Conservation (phyloP, 306 rosid genomes). For the Inga laurina region DNA sequence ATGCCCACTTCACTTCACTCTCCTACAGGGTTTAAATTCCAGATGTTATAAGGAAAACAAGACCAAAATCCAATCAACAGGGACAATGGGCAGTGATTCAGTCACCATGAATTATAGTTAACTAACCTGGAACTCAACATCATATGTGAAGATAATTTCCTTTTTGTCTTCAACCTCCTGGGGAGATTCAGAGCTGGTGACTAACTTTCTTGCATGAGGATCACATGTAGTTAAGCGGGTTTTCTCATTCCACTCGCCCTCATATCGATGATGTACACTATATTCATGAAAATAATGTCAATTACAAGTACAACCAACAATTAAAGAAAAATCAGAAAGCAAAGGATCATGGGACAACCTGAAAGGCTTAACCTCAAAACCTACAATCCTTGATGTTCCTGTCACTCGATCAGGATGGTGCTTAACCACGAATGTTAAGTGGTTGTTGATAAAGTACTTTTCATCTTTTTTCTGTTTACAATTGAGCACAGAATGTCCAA, state of each 20-base stretch:
- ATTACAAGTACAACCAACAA: neutral
- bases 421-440: conserved; percentile 60
- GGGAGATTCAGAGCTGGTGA: conserved; percentile 62
- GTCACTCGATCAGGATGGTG: conserved; percentile 58
- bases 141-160: conserved; percentile 73
- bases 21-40: conserved; percentile 40
- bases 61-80: conserved; percentile 12
- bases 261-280: conserved; percentile 66
- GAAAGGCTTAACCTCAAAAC: conserved; percentile 78
- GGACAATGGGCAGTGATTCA: neutral
- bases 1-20: conserved; percentile 81
- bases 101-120: neutral
- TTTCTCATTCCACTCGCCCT: conserved; percentile 54
- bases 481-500: neutral
- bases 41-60: conserved; percentile 8
- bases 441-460: conserved; percentile 65
- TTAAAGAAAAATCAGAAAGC: neutral
- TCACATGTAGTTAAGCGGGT: conserved; percentile 65
- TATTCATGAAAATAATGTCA: conserved; percentile 30
- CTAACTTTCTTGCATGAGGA: conserved; percentile 61
- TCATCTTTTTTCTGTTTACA: conserved; percentile 55
- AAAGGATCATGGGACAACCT: conserved; percentile 43
- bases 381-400: conserved; percentile 65
- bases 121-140: conserved; percentile 68
- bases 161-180: conserved; percentile 71